phyloP scores from a whole-genome alignment of 1,284 basidiomycete species.

The Puccinia novopanici region DNA sequence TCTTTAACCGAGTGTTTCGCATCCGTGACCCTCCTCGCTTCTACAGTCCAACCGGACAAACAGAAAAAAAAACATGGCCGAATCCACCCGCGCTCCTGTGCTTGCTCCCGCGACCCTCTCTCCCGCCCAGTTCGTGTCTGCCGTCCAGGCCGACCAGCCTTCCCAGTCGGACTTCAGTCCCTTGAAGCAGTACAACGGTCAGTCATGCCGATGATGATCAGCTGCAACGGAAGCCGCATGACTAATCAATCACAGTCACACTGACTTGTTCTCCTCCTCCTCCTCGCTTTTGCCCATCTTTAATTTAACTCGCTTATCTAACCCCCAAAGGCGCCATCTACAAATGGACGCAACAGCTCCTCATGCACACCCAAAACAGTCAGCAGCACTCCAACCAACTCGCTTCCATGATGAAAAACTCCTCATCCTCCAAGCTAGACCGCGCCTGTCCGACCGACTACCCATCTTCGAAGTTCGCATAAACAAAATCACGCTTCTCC shows the following conservation, averaged over 20 bases:
- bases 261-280: neutral
- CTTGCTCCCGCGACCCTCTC: neutral
- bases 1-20: no score
- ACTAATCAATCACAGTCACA: neutral
- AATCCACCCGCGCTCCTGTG: neutral
- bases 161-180: neutral
- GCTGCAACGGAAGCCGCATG: neutral
- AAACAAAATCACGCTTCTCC: neutral
- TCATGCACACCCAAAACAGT: neutral
- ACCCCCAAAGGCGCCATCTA: conserved; percentile 4
- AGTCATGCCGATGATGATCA: neutral
- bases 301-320: neutral
- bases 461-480: neutral
- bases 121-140: neutral
- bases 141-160: neutral
- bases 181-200: conserved; percentile 24
- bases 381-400: neutral
- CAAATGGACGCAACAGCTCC: conserved; percentile 30
- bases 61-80: no score
- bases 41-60: no score
- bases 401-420: neutral
- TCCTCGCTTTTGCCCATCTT: neutral
- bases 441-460: neutral
- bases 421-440: neutral
- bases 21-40: no score